Evolutionary conservation across 2,329 filamentous ascomycete species (phyloP), one percentile per base, ranked within the genome.

Genomic region (Fusarium mundagurra): DNA sequence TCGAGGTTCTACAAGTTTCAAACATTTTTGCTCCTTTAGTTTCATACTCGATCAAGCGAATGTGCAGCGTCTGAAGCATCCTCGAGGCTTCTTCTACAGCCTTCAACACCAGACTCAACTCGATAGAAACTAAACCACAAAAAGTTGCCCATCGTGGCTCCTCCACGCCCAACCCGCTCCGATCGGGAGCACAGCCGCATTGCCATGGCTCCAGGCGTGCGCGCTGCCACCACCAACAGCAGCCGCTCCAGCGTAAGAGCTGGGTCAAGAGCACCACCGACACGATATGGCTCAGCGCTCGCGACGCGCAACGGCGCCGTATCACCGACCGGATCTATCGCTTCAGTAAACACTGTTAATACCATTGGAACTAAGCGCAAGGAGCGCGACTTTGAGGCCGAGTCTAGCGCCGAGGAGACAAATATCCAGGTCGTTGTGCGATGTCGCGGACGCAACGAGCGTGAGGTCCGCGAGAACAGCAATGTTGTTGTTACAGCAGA

Each of bases 381-480:
- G 83, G 94, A 96, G 77, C 90, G 94, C 79, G 94, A 97, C 43
- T 96, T 92, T 80, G 95, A 96, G 50, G 83, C 88, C 11, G 91
- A 93, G 38, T 61, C 72, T 5, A 83, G 84, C 64, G 89, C 89
- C 59, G 92, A 95, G 77, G 95, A 97, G 83, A 98, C 96, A 13
- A 99, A 98, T 81, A 99, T 99, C 84, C 96, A 97, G 81, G 96
- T 99, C 53, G 95, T 98, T 39, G 97, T 99, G 66, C 90, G 96
- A 73, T 99, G 96, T 85, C 90, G 96, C 76, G 96, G 96, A 10
- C 92, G 96, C 73, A 98, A 94, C 81, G 94, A 98, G 77, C 92
- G 96, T 76, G 96, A 99, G 84, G 92, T 98, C 61, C 90, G 92
- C 77, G 96, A 99, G 83, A 99, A 98, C 83, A 98, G 95, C 81